Evolutionary conservation across 2,329 filamentous ascomycete species (phyloP).

Genomic region (Lecanicillium sp.): DNA sequence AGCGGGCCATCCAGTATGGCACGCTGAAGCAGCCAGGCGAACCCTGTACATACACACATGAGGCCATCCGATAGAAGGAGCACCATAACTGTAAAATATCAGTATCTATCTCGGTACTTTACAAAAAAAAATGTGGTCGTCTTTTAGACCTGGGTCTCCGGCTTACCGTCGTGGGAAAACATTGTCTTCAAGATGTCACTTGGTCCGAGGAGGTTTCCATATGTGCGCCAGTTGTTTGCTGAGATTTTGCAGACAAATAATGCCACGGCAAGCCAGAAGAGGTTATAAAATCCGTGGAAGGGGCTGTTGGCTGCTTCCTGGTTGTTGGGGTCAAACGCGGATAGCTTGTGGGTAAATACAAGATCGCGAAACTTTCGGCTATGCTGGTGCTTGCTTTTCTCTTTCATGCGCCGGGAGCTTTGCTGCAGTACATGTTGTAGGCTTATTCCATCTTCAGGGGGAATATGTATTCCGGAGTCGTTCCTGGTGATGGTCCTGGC

Average conservation of each 20-base stretch:
- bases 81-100: slow-evolving; percentile 32
- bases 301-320: slow-evolving; percentile 54
- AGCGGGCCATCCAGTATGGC: slow-evolving; percentile 50
- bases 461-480: slow-evolving; percentile 17
- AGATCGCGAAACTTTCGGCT: slow-evolving; percentile 35
- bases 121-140: too few species aligned
- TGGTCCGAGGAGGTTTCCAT: slow-evolving; percentile 59
- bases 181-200: slow-evolving; percentile 67
- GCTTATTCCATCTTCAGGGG: slow-evolving; percentile 20
- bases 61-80: slow-evolving; percentile 56
- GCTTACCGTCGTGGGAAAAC: slow-evolving; percentile 41
- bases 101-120: neutral
- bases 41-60: slow-evolving; percentile 57
- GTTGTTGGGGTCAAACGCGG: slow-evolving; percentile 68
- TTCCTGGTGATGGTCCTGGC: slow-evolving; percentile 18
- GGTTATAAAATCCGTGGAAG: slow-evolving; percentile 71
- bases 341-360: slow-evolving; percentile 66
- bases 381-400: slow-evolving; percentile 11
- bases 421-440: slow-evolving; percentile 19
- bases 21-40: slow-evolving; percentile 58
- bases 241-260: slow-evolving; percentile 60
- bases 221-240: slow-evolving; percentile 58
- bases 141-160: neutral
- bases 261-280: slow-evolving; percentile 67
- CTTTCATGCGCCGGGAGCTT: slow-evolving; percentile 15